phyloP scores from a whole-genome alignment of 306 rosid species.

The Leucaena leucocephala region DNA sequence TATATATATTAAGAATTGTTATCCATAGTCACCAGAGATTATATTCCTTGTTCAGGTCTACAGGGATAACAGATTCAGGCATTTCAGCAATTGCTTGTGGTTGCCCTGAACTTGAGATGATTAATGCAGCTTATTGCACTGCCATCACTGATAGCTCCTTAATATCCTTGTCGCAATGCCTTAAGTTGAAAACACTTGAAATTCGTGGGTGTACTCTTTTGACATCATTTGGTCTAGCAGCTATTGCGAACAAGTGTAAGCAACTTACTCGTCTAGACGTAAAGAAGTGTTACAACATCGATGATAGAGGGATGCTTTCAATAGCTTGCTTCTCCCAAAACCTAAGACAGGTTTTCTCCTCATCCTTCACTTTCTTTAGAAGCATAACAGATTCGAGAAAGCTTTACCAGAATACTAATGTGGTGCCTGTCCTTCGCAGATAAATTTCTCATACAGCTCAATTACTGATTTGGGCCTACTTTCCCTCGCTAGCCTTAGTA shows the following conservation, averaged over 20 bases:
- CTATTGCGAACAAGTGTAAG: conserved; percentile 71
- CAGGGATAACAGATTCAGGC: conserved; percentile 80
- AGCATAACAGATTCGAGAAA: conserved; percentile 18
- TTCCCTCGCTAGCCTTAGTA: conserved; percentile 78
- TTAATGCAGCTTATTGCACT: conserved; percentile 80
- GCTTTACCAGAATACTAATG: conserved; percentile 15
- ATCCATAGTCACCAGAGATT: background rate
- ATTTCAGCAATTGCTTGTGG: conserved; percentile 72
- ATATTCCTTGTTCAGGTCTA: conserved; percentile 58
- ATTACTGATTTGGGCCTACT: conserved; percentile 81
- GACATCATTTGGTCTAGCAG: conserved; percentile 74
- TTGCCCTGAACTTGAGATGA: conserved; percentile 77
- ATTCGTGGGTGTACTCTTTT: conserved; percentile 77
- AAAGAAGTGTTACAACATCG: conserved; percentile 76
- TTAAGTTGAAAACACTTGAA: conserved; percentile 70
- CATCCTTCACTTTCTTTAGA: conserved; percentile 9
- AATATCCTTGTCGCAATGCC: conserved; percentile 65
- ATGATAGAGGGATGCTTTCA: conserved; percentile 77
- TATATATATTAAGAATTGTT: background rate
- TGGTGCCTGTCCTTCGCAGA: conserved; percentile 53
- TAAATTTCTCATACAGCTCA: conserved; percentile 81
- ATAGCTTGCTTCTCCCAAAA: conserved; percentile 75
- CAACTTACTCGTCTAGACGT: conserved; percentile 71
- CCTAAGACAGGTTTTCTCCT: conserved; percentile 74
- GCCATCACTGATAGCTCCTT: conserved; percentile 66